phyloP scores from a whole-genome alignment of 2,329 filamentous ascomycete genomes.

The Pseudogymnoascus sp. region DNA sequence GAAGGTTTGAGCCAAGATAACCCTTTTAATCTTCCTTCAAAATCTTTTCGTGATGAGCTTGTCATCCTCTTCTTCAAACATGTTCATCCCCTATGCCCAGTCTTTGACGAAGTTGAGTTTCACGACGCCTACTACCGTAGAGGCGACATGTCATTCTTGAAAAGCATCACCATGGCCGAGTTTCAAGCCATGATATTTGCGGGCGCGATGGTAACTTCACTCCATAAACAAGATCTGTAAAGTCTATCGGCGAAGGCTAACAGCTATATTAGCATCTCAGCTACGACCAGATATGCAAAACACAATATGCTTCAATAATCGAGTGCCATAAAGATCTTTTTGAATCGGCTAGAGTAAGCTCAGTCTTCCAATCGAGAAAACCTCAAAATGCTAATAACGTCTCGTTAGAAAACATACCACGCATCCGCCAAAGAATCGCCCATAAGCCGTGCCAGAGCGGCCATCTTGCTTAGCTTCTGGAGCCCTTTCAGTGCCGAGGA shows the following conservation, averaged over 20 bases:
- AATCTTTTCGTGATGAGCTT: slow-evolving; percentile 7
- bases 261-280: neutral
- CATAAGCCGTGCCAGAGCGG: slow-evolving; percentile 4
- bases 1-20: neutral
- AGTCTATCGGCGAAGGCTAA: neutral
- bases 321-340: slow-evolving; percentile 8
- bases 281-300: slow-evolving; percentile 8
- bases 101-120: slow-evolving; percentile 10
- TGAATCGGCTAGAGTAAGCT: slow-evolving; percentile 8
- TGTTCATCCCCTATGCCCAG: slow-evolving; percentile 6
- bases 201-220: slow-evolving; percentile 1
- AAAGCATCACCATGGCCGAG: slow-evolving; percentile 3
- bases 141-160: slow-evolving; percentile 7
- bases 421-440: slow-evolving; percentile 3
- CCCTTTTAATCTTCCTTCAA: neutral
- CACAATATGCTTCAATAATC: slow-evolving; percentile 6
- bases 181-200: slow-evolving; percentile 9
- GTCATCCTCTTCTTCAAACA: slow-evolving; percentile 9
- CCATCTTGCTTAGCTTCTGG: slow-evolving; percentile 10
- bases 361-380: neutral
- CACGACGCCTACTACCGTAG: neutral
- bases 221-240: neutral
- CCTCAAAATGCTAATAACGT: neutral
- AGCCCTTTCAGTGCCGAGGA: slow-evolving; percentile 9
- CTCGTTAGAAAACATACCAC: slow-evolving; percentile 8